Conservation (phyloP, 2,329 filamentous ascomycete genomes). For the Sporothrix schenckii region DNA sequence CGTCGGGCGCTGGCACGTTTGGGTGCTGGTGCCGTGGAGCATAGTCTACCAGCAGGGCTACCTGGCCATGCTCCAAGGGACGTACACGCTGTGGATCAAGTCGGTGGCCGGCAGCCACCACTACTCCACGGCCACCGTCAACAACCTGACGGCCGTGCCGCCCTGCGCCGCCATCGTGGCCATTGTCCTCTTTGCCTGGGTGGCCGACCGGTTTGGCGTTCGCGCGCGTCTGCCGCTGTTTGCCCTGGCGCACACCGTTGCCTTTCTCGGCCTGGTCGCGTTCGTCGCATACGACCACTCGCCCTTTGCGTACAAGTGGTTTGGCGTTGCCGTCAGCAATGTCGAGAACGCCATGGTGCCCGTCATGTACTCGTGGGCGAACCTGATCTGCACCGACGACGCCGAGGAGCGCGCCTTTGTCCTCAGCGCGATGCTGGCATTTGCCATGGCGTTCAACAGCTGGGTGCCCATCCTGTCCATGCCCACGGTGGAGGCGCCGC, state of each 20-base stretch:
- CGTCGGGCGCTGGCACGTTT: conserved; percentile 33
- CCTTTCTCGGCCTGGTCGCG: conserved; percentile 23
- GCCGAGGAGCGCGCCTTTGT: conserved; percentile 49
- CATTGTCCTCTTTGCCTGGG: conserved; percentile 30
- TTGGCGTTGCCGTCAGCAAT: conserved; percentile 31
- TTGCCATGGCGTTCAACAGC: conserved; percentile 46
- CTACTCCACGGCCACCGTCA: conserved; percentile 32
- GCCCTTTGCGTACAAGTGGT: conserved; percentile 32
- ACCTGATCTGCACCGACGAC: conserved; percentile 45
- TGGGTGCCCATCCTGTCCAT: conserved; percentile 44
- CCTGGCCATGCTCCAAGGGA: conserved; percentile 26
- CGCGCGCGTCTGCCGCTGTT: conserved; percentile 28
- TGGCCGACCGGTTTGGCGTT: conserved; percentile 25
- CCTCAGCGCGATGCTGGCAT: conserved; percentile 48
- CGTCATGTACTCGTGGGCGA: conserved; percentile 44
- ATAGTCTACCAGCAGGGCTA: conserved; percentile 33
- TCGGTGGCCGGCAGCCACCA: background rate
- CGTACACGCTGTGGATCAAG: conserved; percentile 34
- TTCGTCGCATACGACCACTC: conserved; percentile 26
- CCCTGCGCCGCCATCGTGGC: conserved; percentile 32
- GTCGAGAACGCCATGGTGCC: conserved; percentile 32
- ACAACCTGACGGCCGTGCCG: conserved; percentile 33
- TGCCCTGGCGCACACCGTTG: conserved; percentile 26
- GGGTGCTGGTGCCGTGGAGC: conserved; percentile 34
- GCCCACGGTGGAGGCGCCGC: conserved; percentile 41